These are phyloP conservation scores for Podospora conica DNA, from an alignment of 495 filamentous ascomycete species.

Conservation along the genomic window DNA sequence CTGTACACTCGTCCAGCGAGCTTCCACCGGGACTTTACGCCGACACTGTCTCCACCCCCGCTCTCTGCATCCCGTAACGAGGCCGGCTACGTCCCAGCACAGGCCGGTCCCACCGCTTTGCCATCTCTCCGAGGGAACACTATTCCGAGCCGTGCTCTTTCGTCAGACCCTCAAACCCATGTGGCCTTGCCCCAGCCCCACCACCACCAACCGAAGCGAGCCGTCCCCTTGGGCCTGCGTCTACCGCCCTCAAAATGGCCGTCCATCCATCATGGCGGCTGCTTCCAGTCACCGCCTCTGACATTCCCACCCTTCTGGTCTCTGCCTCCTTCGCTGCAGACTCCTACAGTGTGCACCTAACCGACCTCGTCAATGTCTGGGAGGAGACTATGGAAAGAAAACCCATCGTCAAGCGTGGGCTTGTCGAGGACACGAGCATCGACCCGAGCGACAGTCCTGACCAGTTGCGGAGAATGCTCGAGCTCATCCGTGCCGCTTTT, in stretches of 20 bases:
- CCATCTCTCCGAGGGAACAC: background rate
- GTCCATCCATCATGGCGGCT: constrained; percentile 27
- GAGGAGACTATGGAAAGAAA: constrained; percentile 57
- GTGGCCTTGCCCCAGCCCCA: background rate
- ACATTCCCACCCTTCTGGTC: constrained; percentile 39
- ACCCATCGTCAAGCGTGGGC: constrained; percentile 59
- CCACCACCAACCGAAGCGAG: background rate
- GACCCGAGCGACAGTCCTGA: constrained; percentile 73
- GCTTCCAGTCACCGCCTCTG: constrained; percentile 27
- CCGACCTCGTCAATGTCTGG: constrained; percentile 87
- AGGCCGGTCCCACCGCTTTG: background rate
- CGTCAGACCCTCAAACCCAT: background rate
- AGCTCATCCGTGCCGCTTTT: constrained; percentile 62
- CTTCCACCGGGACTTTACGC: no score
- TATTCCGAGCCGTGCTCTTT: background rate
- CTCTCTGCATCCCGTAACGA: background rate
- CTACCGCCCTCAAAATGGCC: constrained; percentile 19
- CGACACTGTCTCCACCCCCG: background rate
- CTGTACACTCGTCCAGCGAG: background rate
- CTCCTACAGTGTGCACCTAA: constrained; percentile 69
- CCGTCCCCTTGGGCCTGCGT: background rate
- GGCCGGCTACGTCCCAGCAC: no score
- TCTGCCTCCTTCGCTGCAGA: constrained; percentile 33
- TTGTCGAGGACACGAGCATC: constrained; percentile 65
- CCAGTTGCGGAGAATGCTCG: constrained; percentile 66